Conservation (phyloP, 176 grass and related monocot species). For the Lolium perenne region DNA sequence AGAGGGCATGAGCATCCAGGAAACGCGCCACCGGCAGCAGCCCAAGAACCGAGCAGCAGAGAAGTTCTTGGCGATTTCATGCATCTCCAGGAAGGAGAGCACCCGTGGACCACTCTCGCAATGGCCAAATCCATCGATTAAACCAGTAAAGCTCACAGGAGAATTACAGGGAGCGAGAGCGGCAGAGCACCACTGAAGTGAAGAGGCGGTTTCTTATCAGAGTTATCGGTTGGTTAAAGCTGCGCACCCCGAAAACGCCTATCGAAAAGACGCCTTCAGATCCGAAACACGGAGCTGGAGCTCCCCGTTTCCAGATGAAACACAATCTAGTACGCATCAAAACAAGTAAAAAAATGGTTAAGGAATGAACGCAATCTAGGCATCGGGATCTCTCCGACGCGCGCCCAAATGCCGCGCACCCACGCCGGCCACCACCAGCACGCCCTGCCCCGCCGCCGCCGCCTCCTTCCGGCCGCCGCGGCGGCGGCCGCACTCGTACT, state of each 20-base stretch:
- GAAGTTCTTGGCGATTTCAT: slow-evolving; percentile 13
- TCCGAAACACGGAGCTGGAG: neutral
- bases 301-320: neutral
- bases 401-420: slow-evolving; percentile 44
- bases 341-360: too few species aligned
- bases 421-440: slow-evolving; percentile 11
- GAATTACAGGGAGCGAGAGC: neutral
- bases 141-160: neutral
- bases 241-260: neutral
- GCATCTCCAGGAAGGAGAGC: neutral
- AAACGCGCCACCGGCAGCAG: neutral
- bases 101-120: slow-evolving; percentile 9
- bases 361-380: neutral
- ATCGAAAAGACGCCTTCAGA: fast-evolving
- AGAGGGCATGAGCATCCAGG: slow-evolving; percentile 33
- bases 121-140: slow-evolving; percentile 51
- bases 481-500: slow-evolving; percentile 47
- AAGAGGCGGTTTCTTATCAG: slow-evolving; percentile 30
- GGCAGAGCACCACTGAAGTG: neutral
- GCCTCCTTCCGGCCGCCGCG: slow-evolving; percentile 45
- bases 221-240: slow-evolving; percentile 10
- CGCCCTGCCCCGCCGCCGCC: slow-evolving; percentile 32
- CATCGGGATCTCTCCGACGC: slow-evolving; percentile 26
- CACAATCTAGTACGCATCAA: neutral
- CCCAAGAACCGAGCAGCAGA: neutral